phyloP scores from a whole-genome alignment of 2,329 filamentous ascomycete genomes.

The Laburnicola sp. region DNA sequence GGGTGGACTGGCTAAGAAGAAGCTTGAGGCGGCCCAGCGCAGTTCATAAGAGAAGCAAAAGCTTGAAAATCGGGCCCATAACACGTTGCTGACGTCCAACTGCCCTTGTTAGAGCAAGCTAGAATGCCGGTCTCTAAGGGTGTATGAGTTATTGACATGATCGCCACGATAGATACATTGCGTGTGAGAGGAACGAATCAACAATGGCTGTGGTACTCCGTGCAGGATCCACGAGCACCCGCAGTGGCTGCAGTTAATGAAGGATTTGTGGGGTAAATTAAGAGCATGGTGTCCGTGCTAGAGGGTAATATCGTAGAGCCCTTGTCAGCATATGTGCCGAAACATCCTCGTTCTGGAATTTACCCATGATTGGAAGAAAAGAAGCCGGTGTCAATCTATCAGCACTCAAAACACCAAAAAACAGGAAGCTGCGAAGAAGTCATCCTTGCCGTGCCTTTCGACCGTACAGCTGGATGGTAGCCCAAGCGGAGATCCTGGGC shows the following conservation, averaged over 20 bases:
- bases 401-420: not conserved
- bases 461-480: not conserved
- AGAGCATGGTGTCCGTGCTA: conserved; percentile 5
- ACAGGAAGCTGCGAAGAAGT: not conserved
- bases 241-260: conserved; percentile 1
- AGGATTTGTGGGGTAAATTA: conserved; percentile 3
- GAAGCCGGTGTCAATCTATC: conserved; percentile 1
- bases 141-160: not conserved
- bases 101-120: conserved; percentile 11
- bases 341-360: conserved; percentile 9
- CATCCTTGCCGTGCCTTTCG: not conserved
- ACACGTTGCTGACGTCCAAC: conserved; percentile 12
- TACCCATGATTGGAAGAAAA: conserved; percentile 8
- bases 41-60: conserved; percentile 12
- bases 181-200: not conserved
- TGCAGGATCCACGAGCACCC: not conserved
- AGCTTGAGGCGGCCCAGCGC: conserved; percentile 3
- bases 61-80: not conserved
- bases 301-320: conserved; percentile 7
- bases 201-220: not conserved
- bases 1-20: conserved; percentile 7
- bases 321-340: conserved; percentile 6
- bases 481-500: not conserved
- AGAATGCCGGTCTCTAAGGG: conserved; percentile 1
- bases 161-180: conserved; percentile 2